phyloP scores from a whole-genome alignment of 1,284 basidiomycete genomes.

The Cryptococcus deneoformans region DNA sequence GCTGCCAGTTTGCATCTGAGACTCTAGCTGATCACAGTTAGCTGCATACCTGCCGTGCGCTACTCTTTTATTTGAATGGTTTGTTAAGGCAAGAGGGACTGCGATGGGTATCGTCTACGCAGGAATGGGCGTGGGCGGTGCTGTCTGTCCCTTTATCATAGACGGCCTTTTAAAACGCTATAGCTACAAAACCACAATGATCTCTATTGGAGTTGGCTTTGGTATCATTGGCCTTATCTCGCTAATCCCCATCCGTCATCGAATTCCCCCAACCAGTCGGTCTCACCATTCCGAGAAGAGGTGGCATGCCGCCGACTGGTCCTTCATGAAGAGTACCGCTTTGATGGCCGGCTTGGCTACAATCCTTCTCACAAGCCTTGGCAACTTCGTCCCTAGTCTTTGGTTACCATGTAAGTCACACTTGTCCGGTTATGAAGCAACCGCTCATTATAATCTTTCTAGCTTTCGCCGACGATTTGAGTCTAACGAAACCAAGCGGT shows the following conservation, averaged over 20 bases:
- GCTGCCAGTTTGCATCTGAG: no score
- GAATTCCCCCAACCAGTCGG: slow-evolving; percentile 34
- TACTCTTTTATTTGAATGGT: slow-evolving; percentile 48
- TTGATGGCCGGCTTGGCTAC: slow-evolving; percentile 34
- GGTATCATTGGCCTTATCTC: slow-evolving; percentile 29
- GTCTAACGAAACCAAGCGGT: slow-evolving; percentile 35
- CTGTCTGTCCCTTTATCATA: slow-evolving; percentile 45
- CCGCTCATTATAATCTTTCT: not conserved
- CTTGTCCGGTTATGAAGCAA: not conserved
- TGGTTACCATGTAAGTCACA: slow-evolving; percentile 43
- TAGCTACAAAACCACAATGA: slow-evolving; percentile 47
- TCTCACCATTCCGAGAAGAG: slow-evolving; percentile 3
- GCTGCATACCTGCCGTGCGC: slow-evolving; percentile 46
- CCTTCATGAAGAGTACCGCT: slow-evolving; percentile 24
- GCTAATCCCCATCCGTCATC: slow-evolving; percentile 40
- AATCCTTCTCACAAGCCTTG: slow-evolving; percentile 40
- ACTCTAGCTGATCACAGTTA: not conserved
- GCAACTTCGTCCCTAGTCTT: slow-evolving; percentile 46
- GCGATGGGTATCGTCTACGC: slow-evolving; percentile 46
- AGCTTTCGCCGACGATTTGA: slow-evolving; percentile 41
- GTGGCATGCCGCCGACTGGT: slow-evolving; percentile 18
- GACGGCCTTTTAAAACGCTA: slow-evolving; percentile 34
- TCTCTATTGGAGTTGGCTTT: slow-evolving; percentile 38
- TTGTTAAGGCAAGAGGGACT: slow-evolving; percentile 39
- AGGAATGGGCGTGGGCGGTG: slow-evolving; percentile 45